A percentile compares a stretch with the other conserved stretches of the same genome.
Conservation (phyloP, 106 monocot genomes). For the Dendrobium catenatum region DNA sequence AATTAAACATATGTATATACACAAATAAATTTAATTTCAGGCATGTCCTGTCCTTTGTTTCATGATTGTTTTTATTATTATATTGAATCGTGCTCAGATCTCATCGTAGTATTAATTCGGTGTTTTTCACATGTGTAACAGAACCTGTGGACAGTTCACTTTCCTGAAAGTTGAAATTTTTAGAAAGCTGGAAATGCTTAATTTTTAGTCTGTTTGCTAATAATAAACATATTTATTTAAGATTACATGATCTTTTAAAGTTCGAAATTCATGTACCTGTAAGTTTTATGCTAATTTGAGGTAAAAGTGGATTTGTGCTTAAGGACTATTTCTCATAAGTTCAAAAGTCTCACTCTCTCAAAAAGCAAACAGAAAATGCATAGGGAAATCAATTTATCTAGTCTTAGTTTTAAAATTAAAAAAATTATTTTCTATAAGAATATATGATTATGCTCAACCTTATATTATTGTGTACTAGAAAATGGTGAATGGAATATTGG, state of each 20-base stretch:
- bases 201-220: neutral
- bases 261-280: neutral
- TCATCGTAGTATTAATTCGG: neutral
- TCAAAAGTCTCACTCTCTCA: neutral
- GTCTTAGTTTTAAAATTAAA: neutral
- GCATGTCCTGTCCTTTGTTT: neutral
- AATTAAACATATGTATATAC: too few species aligned
- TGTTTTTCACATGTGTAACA: neutral
- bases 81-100: neutral
- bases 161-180: neutral
- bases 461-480: constrained; percentile 27
- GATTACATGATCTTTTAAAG: neutral
- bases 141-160: neutral
- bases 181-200: neutral
- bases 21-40: neutral
- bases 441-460: neutral
- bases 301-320: neutral
- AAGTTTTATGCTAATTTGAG: neutral
- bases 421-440: neutral
- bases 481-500: constrained; percentile 60
- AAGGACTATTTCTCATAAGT: neutral
- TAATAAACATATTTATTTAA: neutral
- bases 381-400: neutral
- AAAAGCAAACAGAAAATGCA: neutral
- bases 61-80: neutral